Base-by-base conservation (phyloP, 768 basidiomycete genomes). In the Albatrellus ellisii region DNA sequence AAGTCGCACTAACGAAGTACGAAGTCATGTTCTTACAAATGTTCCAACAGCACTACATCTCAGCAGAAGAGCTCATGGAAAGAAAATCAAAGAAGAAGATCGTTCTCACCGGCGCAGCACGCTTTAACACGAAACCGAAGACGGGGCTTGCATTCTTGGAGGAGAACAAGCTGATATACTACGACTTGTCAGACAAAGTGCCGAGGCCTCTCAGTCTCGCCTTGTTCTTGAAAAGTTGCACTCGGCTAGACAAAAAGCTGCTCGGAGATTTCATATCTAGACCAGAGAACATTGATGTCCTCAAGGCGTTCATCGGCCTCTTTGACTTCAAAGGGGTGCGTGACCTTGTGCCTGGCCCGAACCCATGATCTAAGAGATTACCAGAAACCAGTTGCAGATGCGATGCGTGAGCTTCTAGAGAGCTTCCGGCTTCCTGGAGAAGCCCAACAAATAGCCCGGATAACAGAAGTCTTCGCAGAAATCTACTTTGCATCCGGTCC, bases 331-430 rank as follows among this genome's bases (percentile, higher is more conserved):
- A 79, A 54, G 70, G 80, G 48, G 94, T 92, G 41, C 27, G 36
- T 29, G 12, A 7, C 12, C 20, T n/a, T 10, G 17, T 36, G 26
- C 21, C 27, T 31, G 22, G 18, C 28, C 36, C 38, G 36, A 35
- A 31, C 39, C 7, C 18, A 9, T 39, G 15, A 17, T 28, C 6
- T 31, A 39, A 6, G 18, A 4, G 20, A 22, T 15, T 26, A 9
- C n/a, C 51, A 97, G 91, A 94, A 94, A 83, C 75, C 81, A 12
- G 73, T 95, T 46, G 91, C 89, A 12, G 95, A 99, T 46, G 94
- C 91, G 1, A 80, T 99, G 82, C 77, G 95, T 18, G 91, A 97
- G 55, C 63, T 98, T 44, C 68, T 99, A 8, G 95, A 98, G 56
- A 69, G 79, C 5, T 97, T 99, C 67, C 74, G 95, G 43, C 68